These are phyloP conservation scores for Lactarius psammicola DNA, from an alignment of 768 basidiomycete species.

Conservation along the genomic window DNA sequence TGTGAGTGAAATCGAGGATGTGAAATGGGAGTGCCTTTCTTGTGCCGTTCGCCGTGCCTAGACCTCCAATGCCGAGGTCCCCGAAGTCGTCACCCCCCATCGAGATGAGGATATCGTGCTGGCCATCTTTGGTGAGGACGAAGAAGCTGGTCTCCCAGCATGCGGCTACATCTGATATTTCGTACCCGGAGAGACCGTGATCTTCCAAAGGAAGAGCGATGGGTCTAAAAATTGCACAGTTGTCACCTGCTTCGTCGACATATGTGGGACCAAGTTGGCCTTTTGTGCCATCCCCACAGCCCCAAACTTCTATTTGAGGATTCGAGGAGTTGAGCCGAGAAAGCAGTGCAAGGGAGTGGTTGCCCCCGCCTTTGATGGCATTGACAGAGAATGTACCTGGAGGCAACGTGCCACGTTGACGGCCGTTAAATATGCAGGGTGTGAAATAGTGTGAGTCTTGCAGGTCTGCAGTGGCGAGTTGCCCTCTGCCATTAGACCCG, in stretches of 20 bases:
- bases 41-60: constrained; percentile 16
- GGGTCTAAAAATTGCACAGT: constrained; percentile 45
- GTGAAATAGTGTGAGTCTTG: constrained; percentile 44
- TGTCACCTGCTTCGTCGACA: constrained; percentile 27
- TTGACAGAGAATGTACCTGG: constrained; percentile 37
- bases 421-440: constrained; percentile 38
- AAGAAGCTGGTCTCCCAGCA: constrained; percentile 87
- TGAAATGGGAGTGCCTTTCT: constrained; percentile 35
- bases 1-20: constrained; percentile 40
- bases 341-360: constrained; percentile 73
- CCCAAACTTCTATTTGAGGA: constrained; percentile 54
- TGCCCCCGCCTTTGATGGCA: constrained; percentile 67
- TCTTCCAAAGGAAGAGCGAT: constrained; percentile 44
- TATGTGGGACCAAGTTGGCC: constrained; percentile 69
- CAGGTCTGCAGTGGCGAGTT: constrained; percentile 42
- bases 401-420: constrained; percentile 32
- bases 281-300: constrained; percentile 63
- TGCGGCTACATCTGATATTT: constrained; percentile 52
- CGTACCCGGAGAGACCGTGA: constrained; percentile 43
- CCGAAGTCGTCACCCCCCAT: constrained; percentile 88
- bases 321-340: constrained; percentile 30
- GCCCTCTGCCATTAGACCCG: constrained; percentile 51
- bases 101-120: constrained; percentile 59
- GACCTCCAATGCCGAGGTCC: constrained; percentile 60
- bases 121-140: constrained; percentile 47